Conservation (phyloP, 148 eudicot species). For the Rhododendron mucronatum region DNA sequence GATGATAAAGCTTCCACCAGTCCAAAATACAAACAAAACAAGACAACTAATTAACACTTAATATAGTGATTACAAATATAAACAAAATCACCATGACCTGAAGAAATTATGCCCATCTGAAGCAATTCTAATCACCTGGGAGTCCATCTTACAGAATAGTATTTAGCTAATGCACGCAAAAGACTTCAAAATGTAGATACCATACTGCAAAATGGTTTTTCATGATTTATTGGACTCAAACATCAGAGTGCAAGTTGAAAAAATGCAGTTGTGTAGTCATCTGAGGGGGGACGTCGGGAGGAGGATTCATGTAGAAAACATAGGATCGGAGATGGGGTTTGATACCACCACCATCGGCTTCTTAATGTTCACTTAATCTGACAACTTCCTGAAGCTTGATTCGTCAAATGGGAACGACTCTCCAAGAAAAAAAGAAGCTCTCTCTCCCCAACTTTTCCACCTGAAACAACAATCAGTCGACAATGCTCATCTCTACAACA, state of each 20-base stretch:
- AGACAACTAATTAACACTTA: neutral
- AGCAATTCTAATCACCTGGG: neutral
- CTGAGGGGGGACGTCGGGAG: slow-evolving; percentile 32
- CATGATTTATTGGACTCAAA: neutral
- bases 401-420: slow-evolving; percentile 75
- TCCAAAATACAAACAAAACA: neutral
- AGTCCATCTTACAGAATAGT: neutral
- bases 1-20: neutral
- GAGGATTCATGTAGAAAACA: slow-evolving; percentile 55
- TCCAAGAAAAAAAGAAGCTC: slow-evolving; percentile 63
- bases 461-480: slow-evolving; percentile 32
- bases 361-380: slow-evolving; percentile 40
- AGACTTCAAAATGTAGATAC: neutral
- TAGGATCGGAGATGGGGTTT: slow-evolving; percentile 59
- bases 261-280: slow-evolving; percentile 20
- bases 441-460: slow-evolving; percentile 76
- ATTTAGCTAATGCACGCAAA: neutral
- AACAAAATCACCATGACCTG: neutral
- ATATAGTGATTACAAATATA: no score
- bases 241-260: neutral
- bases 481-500: slow-evolving; percentile 9
- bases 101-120: neutral
- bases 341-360: slow-evolving; percentile 49
- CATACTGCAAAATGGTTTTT: neutral
- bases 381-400: slow-evolving; percentile 54